These are phyloP conservation scores for Suhomyces xylopsoci DNA, from an alignment of 805 yeast species.

Conservation along the genomic window DNA sequence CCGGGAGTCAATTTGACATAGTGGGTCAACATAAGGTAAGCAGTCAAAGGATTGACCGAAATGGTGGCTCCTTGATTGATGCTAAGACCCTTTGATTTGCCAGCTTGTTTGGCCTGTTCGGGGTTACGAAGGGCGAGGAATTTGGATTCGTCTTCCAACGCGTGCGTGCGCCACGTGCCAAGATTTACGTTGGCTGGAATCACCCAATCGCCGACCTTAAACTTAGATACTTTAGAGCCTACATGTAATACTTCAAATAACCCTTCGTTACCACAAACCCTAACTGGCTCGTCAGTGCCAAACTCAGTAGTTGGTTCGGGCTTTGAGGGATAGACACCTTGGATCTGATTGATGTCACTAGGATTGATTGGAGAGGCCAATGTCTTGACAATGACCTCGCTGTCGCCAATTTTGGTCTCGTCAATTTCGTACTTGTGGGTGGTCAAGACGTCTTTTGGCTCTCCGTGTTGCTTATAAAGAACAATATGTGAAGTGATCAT, in stretches of 20 bases:
- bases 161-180: conserved; percentile 93
- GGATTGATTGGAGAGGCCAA: conserved; percentile 44
- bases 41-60: conserved; percentile 89
- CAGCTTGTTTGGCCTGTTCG: conserved; percentile 41
- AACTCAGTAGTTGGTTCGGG: conserved; percentile 51
- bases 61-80: conserved; percentile 79
- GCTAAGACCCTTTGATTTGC: conserved; percentile 29
- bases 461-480: conserved; percentile 66
- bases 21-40: conserved; percentile 80
- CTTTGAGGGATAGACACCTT: conserved; percentile 45
- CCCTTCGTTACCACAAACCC: conserved; percentile 94
- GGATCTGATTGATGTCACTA: conserved; percentile 45
- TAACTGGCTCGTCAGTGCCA: conserved; percentile 62
- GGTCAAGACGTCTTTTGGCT: conserved; percentile 52
- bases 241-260: conserved; percentile 77
- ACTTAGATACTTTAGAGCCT: conserved; percentile 49
- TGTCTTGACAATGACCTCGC: conserved; percentile 33
- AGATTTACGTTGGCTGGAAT: conserved; percentile 73
- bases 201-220: conserved; percentile 80
- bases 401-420: conserved; percentile 38
- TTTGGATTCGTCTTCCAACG: conserved; percentile 49
- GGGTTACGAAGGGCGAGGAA: conserved; percentile 59
- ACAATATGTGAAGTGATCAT: conserved; percentile 62
- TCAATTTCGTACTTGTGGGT: conserved; percentile 52
- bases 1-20: conserved; percentile 60